Base-by-base conservation (phyloP, 345 rosid species). In the Cardamine chenopodiifolia region DNA sequence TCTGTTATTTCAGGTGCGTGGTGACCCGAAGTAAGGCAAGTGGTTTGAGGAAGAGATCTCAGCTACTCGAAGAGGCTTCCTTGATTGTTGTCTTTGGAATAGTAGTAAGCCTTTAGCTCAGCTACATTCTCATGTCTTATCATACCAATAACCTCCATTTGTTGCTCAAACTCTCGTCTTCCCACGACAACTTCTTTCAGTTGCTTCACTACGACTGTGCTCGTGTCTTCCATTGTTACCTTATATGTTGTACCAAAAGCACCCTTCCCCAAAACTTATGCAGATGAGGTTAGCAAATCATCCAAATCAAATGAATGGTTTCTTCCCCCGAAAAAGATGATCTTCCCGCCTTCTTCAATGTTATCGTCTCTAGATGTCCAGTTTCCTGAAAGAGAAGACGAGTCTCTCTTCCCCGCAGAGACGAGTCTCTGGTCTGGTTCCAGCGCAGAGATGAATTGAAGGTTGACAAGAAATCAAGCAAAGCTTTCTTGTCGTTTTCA, bases 1-100 rank as follows among this genome's bases (percentile, higher is more conserved):
- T 96, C 97, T 11, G 90, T 82, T 72, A 90, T 90, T 77, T 96
- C 96, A 12, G 98, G 99, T n/a, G 98, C 96, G 6, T 89, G 85
- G 74, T 89, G 90, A 45, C 99, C 99, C 5, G 90, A 90, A 54
- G 88, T 86, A 7, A 86, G 86, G 64, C 85, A 60, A 37, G 83
- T 77, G 4, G 86, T 84, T 25, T 86, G 88, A 59, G 93, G 83
- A 23, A 92, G 84, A 9, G 97, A 47, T 63, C 81, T 84, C 86
- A 87, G n/a, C n/a, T n/a, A n/a, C 1, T 90, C 35, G 37, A 92
- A 89, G 76, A 92, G 80, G 54, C 86, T 89, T 49, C 97, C 97
- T 37, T 79, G 91, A 72, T 58, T 74, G 82, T 79, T 83, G 20
- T 90, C 97, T 78, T 95, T 92, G 28, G 99, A 90, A 67, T 86